Percentiles rank a stretch among this genome's conserved stretches.
Evolutionary conservation across 441 rosid species (phyloP).

Genomic region (Eutrema salsugineum): DNA sequence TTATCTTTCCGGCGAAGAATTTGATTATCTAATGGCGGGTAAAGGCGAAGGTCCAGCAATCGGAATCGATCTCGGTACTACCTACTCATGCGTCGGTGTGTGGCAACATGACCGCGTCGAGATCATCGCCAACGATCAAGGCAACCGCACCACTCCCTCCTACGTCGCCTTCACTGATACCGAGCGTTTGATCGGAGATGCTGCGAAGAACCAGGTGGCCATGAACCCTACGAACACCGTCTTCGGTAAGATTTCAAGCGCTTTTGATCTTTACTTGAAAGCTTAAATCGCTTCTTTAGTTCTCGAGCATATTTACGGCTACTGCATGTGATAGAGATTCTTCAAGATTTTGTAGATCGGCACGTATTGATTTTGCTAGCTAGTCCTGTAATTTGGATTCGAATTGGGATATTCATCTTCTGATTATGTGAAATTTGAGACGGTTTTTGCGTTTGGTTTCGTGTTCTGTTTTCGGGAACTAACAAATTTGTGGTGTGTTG

Average conservation of each 20-base stretch:
- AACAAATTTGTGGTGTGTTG: not conserved
- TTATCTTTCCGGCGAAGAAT: not conserved
- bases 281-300: not conserved
- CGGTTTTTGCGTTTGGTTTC: not conserved
- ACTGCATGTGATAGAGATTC: not conserved
- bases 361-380: not conserved
- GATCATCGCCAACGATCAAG: constrained; percentile 71
- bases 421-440: not conserved
- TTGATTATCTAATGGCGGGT: constrained; percentile 33
- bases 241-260: constrained; percentile 41
- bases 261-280: not conserved
- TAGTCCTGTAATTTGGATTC: not conserved
- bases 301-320: not conserved
- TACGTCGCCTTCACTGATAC: constrained; percentile 60
- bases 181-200: constrained; percentile 59
- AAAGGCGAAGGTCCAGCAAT: constrained; percentile 67
- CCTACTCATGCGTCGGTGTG: constrained; percentile 68
- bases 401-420: not conserved
- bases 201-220: constrained; percentile 69
- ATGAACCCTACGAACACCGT: constrained; percentile 69
- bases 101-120: constrained; percentile 71
- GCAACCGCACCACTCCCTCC: constrained; percentile 70
- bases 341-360: not conserved
- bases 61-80: constrained; percentile 64
- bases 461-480: not conserved